Evolutionary conservation across 192 early-diverging fungal genomes (phyloP).

Genomic region (Oehlia diaphana): DNA sequence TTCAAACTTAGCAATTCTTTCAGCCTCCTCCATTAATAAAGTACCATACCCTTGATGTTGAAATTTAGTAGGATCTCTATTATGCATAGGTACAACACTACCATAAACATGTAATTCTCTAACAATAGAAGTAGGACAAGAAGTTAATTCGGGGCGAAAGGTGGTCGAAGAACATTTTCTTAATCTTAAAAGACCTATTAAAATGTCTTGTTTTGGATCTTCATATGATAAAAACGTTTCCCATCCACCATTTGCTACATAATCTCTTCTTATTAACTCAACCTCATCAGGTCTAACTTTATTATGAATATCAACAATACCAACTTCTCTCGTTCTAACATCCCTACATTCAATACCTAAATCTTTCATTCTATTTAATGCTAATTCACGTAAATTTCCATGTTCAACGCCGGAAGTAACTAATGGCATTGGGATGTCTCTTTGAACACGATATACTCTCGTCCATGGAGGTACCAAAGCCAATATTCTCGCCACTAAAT

Average conservation of each 20-base stretch:
- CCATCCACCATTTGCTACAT: slow-evolving; percentile 98
- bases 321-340: slow-evolving; percentile 97
- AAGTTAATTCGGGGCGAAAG: slow-evolving; percentile 90
- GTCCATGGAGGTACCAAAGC: slow-evolving; percentile 99
- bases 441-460: slow-evolving; percentile 94
- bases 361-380: slow-evolving; percentile 94
- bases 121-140: slow-evolving; percentile 84
- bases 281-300: slow-evolving; percentile 88
- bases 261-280: slow-evolving; percentile 96
- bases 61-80: slow-evolving; percentile 96
- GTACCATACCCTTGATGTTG: slow-evolving; percentile 99
- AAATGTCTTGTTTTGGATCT: slow-evolving; percentile 94
- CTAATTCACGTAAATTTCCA: slow-evolving; percentile 95
- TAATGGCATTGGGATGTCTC: slow-evolving; percentile 99
- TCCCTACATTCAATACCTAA: slow-evolving; percentile 95
- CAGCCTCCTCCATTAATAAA: slow-evolving; percentile 98
- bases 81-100: slow-evolving; percentile 93
- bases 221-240: slow-evolving; percentile 99
- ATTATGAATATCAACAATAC: slow-evolving; percentile 96
- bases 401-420: slow-evolving; percentile 98
- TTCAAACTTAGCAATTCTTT: slow-evolving; percentile 96
- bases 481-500: slow-evolving; percentile 92
- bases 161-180: slow-evolving; percentile 89
- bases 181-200: slow-evolving; percentile 92
- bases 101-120: slow-evolving; percentile 99